These are phyloP conservation scores for Penicillium sp. DNA, from an alignment of 2,329 filamentous ascomycete species.

Conservation along the genomic window DNA sequence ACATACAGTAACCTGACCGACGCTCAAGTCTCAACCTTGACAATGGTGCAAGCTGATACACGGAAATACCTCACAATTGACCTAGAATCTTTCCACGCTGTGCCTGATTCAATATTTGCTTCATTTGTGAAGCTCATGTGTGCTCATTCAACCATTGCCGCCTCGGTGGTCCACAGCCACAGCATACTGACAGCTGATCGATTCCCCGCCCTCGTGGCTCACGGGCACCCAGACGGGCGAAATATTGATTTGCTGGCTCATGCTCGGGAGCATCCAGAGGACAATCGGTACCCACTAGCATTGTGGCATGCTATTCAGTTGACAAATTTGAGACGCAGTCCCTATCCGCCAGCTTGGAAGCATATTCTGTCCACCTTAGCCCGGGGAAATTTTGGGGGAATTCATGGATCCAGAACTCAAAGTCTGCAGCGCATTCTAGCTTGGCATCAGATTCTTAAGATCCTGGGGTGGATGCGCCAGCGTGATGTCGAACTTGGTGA, in stretches of 20 bases:
- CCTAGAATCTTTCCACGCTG: constrained; percentile 25
- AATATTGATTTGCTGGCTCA: constrained; percentile 24
- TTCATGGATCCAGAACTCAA: constrained; percentile 20
- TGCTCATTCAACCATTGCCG: constrained; percentile 26
- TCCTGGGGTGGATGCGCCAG: constrained; percentile 37
- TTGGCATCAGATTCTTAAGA: constrained; percentile 39
- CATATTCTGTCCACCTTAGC: constrained; percentile 36
- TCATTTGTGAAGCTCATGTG: constrained; percentile 49
- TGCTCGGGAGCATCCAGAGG: constrained; percentile 7
- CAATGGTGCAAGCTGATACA: constrained; percentile 21
- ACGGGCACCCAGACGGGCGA: background rate
- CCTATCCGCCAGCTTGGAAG: constrained; percentile 38
- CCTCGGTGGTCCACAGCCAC: constrained; percentile 9
- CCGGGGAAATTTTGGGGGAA: constrained; percentile 21
- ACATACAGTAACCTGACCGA: constrained; percentile 35
- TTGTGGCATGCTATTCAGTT: constrained; percentile 42
- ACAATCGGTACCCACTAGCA: constrained; percentile 27
- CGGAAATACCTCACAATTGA: constrained; percentile 15
- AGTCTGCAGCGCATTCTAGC: constrained; percentile 35
- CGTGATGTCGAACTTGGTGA: constrained; percentile 32
- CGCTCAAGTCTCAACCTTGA: constrained; percentile 34
- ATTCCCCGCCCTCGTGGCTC: constrained; percentile 21
- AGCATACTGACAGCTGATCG: constrained; percentile 24
- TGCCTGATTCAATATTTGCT: constrained; percentile 43
- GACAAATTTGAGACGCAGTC: constrained; percentile 30